Conservation (phyloP, 176 grass and related monocot genomes). For the Cenchrus purpureus region DNA sequence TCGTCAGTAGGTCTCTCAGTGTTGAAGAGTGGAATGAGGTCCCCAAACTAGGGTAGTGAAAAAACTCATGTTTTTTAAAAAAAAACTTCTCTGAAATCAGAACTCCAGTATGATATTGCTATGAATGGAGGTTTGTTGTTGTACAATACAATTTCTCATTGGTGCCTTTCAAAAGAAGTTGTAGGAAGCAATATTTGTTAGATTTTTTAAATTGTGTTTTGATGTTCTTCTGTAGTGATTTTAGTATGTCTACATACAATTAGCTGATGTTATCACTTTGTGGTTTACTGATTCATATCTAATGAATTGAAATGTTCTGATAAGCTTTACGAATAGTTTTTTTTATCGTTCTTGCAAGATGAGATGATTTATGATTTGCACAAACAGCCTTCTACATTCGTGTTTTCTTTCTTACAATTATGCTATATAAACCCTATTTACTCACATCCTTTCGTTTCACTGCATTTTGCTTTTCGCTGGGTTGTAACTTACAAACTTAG, state of each 20-base stretch:
- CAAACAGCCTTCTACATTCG: neutral
- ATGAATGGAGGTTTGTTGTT: constrained; percentile 10
- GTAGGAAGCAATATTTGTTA: neutral
- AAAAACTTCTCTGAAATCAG: neutral
- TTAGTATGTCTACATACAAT: neutral
- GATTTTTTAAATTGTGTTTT: neutral
- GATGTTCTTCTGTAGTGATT: neutral
- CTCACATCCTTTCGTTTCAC: neutral
- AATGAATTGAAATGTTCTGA: neutral
- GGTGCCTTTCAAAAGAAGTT: neutral
- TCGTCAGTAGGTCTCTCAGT: neutral
- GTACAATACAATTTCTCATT: neutral
- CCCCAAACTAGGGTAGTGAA: neutral
- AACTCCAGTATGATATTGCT: neutral
- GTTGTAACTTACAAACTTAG: constrained; percentile 4
- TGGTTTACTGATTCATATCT: neutral
- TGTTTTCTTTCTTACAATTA: neutral
- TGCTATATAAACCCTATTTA: neutral
- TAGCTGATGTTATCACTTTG: neutral
- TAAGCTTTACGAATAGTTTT: neutral
- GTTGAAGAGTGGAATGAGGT: neutral
- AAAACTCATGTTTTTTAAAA: neutral
- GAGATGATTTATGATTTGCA: neutral
- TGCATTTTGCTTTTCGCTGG: neutral
- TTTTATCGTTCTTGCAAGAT: neutral